These are phyloP conservation scores for Barnettozyma siamensis DNA, from an alignment of 805 yeast species.

Conservation along the genomic window DNA sequence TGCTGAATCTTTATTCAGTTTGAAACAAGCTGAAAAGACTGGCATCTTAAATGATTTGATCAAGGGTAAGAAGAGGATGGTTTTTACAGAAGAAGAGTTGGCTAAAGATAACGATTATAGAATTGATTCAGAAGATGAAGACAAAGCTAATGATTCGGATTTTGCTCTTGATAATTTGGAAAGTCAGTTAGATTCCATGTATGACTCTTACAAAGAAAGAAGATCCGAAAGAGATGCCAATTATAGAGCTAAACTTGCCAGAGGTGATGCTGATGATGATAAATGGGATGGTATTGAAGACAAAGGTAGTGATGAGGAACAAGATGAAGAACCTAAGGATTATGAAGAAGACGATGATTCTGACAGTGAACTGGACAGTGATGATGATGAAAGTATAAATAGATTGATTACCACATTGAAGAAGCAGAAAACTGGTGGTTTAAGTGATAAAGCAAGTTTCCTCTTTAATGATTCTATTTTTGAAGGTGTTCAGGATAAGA, in stretches of 20 bases:
- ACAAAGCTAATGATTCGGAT: slow-evolving; percentile 34
- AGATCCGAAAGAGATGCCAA: slow-evolving; percentile 66
- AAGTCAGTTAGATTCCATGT: slow-evolving; percentile 78
- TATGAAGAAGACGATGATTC: slow-evolving; percentile 39
- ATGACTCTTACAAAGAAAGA: slow-evolving; percentile 59
- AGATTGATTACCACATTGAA: slow-evolving; percentile 51
- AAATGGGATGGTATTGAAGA: slow-evolving; percentile 72
- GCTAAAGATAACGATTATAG: slow-evolving; percentile 52
- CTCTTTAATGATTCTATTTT: slow-evolving; percentile 52
- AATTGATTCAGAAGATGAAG: slow-evolving; percentile 41
- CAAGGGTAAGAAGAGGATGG: slow-evolving; percentile 64
- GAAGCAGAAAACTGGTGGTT: slow-evolving; percentile 33
- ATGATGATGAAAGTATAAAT: slow-evolving; percentile 67
- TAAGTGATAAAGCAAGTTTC: slow-evolving; percentile 37
- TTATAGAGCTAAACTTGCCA: slow-evolving; percentile 59
- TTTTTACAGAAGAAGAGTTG: slow-evolving; percentile 52
- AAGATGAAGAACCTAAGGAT: slow-evolving; percentile 22
- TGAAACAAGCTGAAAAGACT: slow-evolving; percentile 81
- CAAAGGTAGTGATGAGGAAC: slow-evolving; percentile 32
- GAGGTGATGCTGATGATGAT: slow-evolving; percentile 73
- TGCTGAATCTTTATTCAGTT: slow-evolving; percentile 71
- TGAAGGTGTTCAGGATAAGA: slow-evolving; percentile 39
- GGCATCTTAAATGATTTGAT: slow-evolving; percentile 72
- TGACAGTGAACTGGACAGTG: slow-evolving; percentile 43
- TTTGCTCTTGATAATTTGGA: slow-evolving; percentile 63